Percentiles rank a stretch among this genome's conserved stretches.
Conservation (phyloP, 148 eudicot genomes). For the Vaccinium macrocarpon region DNA sequence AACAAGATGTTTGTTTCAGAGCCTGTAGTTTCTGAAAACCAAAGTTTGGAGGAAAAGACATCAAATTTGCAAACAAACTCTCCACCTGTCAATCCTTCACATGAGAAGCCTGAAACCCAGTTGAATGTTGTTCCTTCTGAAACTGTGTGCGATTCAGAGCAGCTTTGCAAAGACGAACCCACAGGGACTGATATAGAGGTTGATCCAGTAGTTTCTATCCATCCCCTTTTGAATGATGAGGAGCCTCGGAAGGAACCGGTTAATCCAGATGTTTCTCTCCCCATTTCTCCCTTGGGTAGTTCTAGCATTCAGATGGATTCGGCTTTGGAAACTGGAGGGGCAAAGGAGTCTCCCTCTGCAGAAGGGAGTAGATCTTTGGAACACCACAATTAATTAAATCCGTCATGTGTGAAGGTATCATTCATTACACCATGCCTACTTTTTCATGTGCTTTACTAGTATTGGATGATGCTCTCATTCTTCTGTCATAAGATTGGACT, state of each 20-base stretch:
- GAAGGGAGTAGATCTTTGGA: background rate
- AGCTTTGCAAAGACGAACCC: background rate
- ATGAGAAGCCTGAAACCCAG: background rate
- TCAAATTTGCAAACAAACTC: background rate
- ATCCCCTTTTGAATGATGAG: background rate
- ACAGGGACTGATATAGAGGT: background rate
- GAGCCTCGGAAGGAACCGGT: background rate
- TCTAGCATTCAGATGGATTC: slow-evolving; percentile 11
- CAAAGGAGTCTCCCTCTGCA: background rate
- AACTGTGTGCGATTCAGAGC: background rate
- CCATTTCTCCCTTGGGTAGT: background rate
- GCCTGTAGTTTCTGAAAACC: background rate
- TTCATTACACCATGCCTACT: background rate
- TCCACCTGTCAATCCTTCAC: background rate
- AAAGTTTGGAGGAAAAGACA: background rate
- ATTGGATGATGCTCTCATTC: background rate
- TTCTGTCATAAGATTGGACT: background rate
- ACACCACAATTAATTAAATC: background rate
- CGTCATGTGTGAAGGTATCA: background rate
- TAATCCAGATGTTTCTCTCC: background rate
- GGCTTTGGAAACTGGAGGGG: background rate
- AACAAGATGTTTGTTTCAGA: background rate
- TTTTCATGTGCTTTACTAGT: background rate
- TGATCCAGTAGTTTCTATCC: background rate
- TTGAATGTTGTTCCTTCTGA: background rate